These are phyloP conservation scores for Acorus gramineus DNA, from an alignment of 106 monocot species.

Conservation along the genomic window DNA sequence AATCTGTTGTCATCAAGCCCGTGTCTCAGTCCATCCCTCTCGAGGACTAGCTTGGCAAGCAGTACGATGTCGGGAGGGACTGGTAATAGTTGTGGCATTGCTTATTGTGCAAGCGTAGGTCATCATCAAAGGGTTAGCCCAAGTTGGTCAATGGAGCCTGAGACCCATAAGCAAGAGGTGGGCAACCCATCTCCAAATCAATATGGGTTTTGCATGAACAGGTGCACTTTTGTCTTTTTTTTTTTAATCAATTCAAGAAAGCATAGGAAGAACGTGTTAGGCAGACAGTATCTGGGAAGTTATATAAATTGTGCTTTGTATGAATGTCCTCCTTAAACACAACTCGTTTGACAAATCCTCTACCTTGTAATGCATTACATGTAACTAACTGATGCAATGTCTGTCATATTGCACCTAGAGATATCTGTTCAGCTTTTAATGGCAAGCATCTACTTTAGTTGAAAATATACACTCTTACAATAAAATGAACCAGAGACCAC, in stretches of 20 bases:
- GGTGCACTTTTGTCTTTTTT: constrained; percentile 24
- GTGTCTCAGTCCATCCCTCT: constrained; percentile 41
- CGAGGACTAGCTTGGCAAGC: constrained; percentile 46
- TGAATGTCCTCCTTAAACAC: no score
- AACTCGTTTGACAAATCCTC: no score
- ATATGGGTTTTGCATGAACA: constrained; percentile 50
- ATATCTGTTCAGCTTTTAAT: no score
- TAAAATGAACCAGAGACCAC: no score
- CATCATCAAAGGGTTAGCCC: neutral
- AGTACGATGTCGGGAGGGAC: constrained; percentile 44
- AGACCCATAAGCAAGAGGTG: constrained; percentile 25
- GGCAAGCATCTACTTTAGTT: no score
- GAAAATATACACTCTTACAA: no score
- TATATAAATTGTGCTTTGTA: no score
- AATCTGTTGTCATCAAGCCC: constrained; percentile 9
- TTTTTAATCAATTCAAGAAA: neutral
- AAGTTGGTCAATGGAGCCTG: constrained; percentile 5
- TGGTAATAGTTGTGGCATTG: constrained; percentile 25
- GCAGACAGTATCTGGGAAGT: no score
- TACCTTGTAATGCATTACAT: no score
- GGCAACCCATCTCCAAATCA: constrained; percentile 29
- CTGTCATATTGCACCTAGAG: no score
- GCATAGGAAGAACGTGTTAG: no score
- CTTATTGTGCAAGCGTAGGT: constrained; percentile 8
- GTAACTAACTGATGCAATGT: no score